Evolutionary conservation across 192 early-diverging fungal genomes (phyloP), one percentile per base, ranked within the genome.

Genomic region (Obelidium mucronatum): DNA sequence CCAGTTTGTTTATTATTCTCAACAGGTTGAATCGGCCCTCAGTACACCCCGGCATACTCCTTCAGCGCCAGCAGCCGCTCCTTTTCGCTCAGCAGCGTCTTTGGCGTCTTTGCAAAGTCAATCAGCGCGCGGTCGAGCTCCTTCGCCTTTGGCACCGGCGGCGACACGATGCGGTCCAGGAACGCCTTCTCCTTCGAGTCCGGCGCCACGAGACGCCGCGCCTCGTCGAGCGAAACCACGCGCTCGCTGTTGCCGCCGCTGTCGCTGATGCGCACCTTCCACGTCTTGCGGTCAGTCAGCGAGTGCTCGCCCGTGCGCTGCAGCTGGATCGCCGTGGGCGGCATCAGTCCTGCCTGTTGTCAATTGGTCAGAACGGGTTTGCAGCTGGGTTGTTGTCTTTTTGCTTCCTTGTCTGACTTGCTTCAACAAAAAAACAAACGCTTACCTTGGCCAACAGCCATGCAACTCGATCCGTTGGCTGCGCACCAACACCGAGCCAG

Each of bases 401-500:
- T 8, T 22, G 59, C 59, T 17, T 65, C 13, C 34, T 34, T 35
- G 28, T 59, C 24, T 33, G 8, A 11, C 24, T 11, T 59, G 15
- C 6, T 30, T 42, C 67, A 42, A 44, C 42, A 8, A 68, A 39
- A 24, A 44, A 15, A 52, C 19, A 11, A 48, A 28, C 36, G 60
- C 77, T 58, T 79, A 94, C 92, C 90, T 94, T 94, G 66, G 90
- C 91, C 26, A 99, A 82, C 80, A 99, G 80, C 77, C 92, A 93
- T 30, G 89, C 90, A n/a, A 97, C 97, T 48, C 91, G 83, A 36
- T 95, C 92, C n/a, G 91, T 90, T 2, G 96, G 96, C 85, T 96
- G 94, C n/a, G 97, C 97, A 8, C 97, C 97, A 30, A 95, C 94
- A 24, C 92, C 93, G 53, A 99, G 82, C 97, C 97, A 99, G 82